These are phyloP conservation scores for Backusella tarrabulga DNA, from an alignment of 192 early-diverging fungal genomes.

Conservation along the genomic window DNA sequence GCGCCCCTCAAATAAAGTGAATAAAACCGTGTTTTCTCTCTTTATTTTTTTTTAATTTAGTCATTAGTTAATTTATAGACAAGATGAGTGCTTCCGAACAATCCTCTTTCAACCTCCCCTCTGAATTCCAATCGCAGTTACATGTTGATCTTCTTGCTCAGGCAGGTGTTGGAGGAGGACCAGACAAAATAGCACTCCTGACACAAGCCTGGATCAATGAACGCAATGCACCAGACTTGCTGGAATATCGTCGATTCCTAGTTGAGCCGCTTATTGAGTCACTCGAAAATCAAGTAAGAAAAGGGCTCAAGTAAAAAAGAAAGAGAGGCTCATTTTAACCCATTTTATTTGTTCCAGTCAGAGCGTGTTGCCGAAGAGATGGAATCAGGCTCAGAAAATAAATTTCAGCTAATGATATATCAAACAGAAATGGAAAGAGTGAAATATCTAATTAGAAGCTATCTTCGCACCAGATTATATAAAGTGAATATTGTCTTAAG, in stretches of 20 bases:
- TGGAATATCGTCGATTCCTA: conserved; percentile 46
- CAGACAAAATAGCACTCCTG: conserved; percentile 26
- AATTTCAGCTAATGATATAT: conserved; percentile 55
- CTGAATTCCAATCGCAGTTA: not conserved
- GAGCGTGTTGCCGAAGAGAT: conserved; percentile 25
- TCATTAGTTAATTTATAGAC: not conserved
- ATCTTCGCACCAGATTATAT: conserved; percentile 59
- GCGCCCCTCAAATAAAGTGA: not conserved
- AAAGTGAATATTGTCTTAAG: conserved; percentile 43
- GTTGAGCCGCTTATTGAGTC: conserved; percentile 52
- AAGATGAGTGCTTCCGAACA: not conserved
- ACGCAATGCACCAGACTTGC: conserved; percentile 62
- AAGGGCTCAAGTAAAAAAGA: not conserved
- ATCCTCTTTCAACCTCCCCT: not conserved
- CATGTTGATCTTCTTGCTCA: not conserved
- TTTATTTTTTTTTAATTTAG: not conserved
- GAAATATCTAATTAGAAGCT: conserved; percentile 62
- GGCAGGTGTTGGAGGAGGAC: not conserved
- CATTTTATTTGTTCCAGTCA: conserved; percentile 19
- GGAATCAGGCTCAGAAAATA: conserved; percentile 33
- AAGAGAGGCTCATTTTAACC: not conserved
- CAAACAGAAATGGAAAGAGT: conserved; percentile 68
- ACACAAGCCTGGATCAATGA: conserved; percentile 70
- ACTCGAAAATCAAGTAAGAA: conserved; percentile 56
- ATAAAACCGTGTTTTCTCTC: not conserved